Evolutionary conservation across 768 basidiomycete species (phyloP), one percentile per base, ranked within the genome.

Genomic region (Suillus occidentalis): DNA sequence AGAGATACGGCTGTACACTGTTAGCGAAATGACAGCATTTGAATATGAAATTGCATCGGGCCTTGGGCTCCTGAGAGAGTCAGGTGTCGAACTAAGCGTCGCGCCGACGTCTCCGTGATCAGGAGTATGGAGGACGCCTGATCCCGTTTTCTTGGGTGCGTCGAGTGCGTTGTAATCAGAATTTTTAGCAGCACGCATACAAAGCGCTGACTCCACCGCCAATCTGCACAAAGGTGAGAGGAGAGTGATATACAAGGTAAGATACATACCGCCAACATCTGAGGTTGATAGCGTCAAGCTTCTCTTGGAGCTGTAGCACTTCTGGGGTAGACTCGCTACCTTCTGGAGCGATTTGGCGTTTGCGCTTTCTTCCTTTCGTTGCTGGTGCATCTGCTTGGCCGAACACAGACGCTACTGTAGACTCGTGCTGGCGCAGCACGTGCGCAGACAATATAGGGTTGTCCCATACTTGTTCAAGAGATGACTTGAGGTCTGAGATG

Each of bases 101-200:
- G 25, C 52, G 39, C 42, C 20, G 14, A 59, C 25, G 18, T 18
- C 13, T 22, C 31, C 42, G 36, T 14, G 18, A 22, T 47, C 64
- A 62, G 25, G 58, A 12, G 25, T 36, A 20, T 4, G 39, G 14
- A 45, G 64, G 78, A 63, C 70, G 84, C 87, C 68, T 77, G 69
- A 63, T 74, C 74, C 75, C 2, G 67, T 71, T 56, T 63, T 68
- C 60, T 76, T 76, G 56, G 70, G 60, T 1, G 65, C 34, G 3
- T 73, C 74, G 4, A 89, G 75, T 8, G 83, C 81, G 70, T 92
- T 93, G 60, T 84, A 82, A 70, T 93, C 91, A 0, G 89, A 81
- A 69, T 85, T 85, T 70, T 84, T 88, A 34, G 88, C 79, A 3
- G 86, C 77, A 37, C 90, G 83, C 72, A 89, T 83, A 71, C 91